Evolutionary conservation across 164 flowering plant species (phyloP), one percentile per base, ranked within the genome.

Genomic region (Magnolia changhungtana): DNA sequence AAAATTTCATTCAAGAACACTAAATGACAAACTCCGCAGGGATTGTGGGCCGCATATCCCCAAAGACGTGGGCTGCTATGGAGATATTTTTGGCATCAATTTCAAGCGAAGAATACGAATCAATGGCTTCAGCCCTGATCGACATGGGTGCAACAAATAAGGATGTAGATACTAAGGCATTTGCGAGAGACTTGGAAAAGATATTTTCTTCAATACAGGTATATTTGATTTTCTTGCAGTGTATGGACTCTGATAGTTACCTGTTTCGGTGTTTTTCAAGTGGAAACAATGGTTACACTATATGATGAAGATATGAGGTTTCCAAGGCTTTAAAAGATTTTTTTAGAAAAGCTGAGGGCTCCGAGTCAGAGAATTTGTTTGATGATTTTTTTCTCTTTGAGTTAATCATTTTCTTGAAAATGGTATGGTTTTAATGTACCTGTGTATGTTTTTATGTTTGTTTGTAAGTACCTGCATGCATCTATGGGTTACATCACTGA

Each of bases 41-140:
- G 72, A 93, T 95, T 83, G 98, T 95, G 79, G 98, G 98, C 29
- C 97, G 95, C 45, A 92, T 95, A 86, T 95, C 98, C 68, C 98
- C 98, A 9, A 91, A 88, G 78, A 93, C 97, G 65, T 95, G 98
- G 98, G 81, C 87, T 77, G 98, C 98, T 10, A 92, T 95, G 96
- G 97, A 95, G 70, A 82, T 82, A 37, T 93, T 95, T 84, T 83
- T 95, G 84, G 78, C 82, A 70, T 95, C 98, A 71, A 80, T 95
- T 76, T 88, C 90, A 49, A 86, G 84, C 37, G 89, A 90, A 83
- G 98, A 93, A 50, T 95, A 95, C 78, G 94, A 95, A 78, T 80
- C 88, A 63, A 95, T 95, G 98, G 94, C 98, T 63, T 85, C 96
- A 79, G 89, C 98, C 27, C 87, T 95, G 77, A 89, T 90, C 81